Percentiles rank a stretch among this genome's conserved stretches.
phyloP scores from a whole-genome alignment of 2,329 filamentous ascomycete genomes.

The Gyromitra esculenta region DNA sequence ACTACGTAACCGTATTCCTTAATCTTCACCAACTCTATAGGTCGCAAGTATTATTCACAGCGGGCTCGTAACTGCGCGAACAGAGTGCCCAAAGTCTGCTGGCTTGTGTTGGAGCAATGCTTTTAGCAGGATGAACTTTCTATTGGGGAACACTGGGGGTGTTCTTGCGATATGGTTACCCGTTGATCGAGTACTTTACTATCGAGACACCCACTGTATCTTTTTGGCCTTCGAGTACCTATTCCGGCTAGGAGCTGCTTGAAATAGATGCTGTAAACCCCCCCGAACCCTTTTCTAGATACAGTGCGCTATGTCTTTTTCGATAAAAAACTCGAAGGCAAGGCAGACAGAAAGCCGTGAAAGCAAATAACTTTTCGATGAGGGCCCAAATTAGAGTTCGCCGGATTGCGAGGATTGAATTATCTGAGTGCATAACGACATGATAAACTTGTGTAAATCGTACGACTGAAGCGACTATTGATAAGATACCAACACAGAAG shows the following conservation, averaged over 20 bases:
- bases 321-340: slow-evolving; percentile 42
- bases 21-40: too few relatives aligned
- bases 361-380: slow-evolving; percentile 48
- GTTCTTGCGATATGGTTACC: background rate
- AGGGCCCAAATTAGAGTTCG: slow-evolving; percentile 46
- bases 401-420: slow-evolving; percentile 38
- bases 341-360: slow-evolving; percentile 47
- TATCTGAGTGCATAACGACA: slow-evolving; percentile 40
- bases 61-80: too few relatives aligned
- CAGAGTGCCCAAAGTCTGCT: too few relatives aligned
- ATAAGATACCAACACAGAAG: slow-evolving; percentile 41
- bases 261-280: slow-evolving; percentile 1
- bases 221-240: background rate
- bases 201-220: background rate
- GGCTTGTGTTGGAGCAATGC: too few relatives aligned
- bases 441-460: slow-evolving; percentile 49
- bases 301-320: slow-evolving; percentile 28
- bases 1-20: too few relatives aligned
- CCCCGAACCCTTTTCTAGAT: slow-evolving; percentile 18
- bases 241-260: background rate
- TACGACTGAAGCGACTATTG: slow-evolving; percentile 38
- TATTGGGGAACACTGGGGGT: background rate
- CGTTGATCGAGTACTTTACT: background rate
- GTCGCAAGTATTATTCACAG: too few relatives aligned
- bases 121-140: background rate